Evolutionary conservation across 768 basidiomycete species (phyloP).

Genomic region (Leccinum broughii): DNA sequence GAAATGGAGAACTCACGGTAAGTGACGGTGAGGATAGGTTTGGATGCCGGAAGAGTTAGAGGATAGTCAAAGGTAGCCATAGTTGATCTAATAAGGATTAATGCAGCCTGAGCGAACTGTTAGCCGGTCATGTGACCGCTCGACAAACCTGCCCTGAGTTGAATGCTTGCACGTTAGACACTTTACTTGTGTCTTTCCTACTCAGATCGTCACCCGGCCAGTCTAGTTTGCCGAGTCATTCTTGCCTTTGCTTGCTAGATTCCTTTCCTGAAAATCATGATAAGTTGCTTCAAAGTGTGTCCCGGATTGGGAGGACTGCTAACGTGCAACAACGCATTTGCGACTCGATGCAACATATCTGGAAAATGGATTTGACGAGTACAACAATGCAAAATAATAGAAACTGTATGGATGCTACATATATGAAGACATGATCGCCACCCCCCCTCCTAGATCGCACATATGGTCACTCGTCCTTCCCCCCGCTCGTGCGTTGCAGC

Average conservation of each 20-base stretch:
- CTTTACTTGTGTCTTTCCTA: neutral
- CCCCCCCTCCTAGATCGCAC: neutral
- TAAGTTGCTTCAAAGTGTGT: too few species aligned
- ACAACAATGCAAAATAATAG: neutral
- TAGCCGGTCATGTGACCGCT: slow-evolving; percentile 18
- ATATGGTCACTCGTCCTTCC: slow-evolving; percentile 3
- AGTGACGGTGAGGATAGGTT: slow-evolving; percentile 65
- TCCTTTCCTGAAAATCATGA: too few species aligned
- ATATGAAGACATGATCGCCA: neutral
- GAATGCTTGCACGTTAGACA: slow-evolving; percentile 1
- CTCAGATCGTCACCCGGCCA: too few species aligned
- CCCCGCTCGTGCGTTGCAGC: neutral
- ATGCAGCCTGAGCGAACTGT: too few species aligned
- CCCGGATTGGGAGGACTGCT: neutral
- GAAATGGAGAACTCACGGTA: slow-evolving; percentile 45
- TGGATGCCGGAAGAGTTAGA: slow-evolving; percentile 46
- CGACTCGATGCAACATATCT: neutral
- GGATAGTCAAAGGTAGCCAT: slow-evolving; percentile 31
- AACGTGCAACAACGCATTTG: neutral
- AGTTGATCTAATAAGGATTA: neutral
- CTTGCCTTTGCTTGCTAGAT: too few species aligned
- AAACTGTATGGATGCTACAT: neutral
- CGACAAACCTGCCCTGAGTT: slow-evolving; percentile 29
- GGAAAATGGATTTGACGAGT: neutral
- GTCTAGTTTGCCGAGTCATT: too few species aligned